These are phyloP conservation scores for Quillaja saponaria DNA, from an alignment of 306 rosid genomes.

Conservation along the genomic window DNA sequence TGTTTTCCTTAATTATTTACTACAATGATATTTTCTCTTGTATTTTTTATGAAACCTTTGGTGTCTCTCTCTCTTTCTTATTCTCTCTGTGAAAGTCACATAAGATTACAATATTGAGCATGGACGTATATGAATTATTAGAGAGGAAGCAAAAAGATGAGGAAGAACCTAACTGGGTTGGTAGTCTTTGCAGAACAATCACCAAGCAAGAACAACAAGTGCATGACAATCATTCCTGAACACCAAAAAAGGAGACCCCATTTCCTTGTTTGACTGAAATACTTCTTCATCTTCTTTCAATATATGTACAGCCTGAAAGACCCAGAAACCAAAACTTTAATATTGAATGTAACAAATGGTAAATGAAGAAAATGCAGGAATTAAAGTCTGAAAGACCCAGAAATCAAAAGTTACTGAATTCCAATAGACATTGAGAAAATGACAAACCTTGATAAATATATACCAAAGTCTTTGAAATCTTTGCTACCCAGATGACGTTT, in stretches of 20 bases:
- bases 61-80: conserved; percentile 11
- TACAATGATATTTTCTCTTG: too few species aligned
- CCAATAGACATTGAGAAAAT: conserved; percentile 7
- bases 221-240: conserved; percentile 19
- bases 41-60: too few species aligned
- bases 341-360: too few species aligned
- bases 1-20: too few species aligned
- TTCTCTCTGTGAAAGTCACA: conserved; percentile 37
- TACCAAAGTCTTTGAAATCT: neutral
- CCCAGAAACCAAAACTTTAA: neutral
- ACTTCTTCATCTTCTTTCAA: conserved; percentile 27
- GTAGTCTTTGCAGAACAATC: conserved; percentile 22
- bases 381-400: neutral
- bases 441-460: conserved; percentile 19
- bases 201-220: conserved; percentile 29
- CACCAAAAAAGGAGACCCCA: conserved; percentile 5
- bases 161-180: conserved; percentile 39
- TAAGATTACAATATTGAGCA: conserved; percentile 30
- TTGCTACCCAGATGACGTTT: neutral
- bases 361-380: neutral
- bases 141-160: conserved; percentile 21
- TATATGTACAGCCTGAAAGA: neutral
- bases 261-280: conserved; percentile 15
- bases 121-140: conserved; percentile 7
- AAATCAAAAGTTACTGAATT: neutral